These are phyloP conservation scores for Rhododendron williamsianum DNA, from an alignment of 148 eudicot genomes.

Conservation along the genomic window DNA sequence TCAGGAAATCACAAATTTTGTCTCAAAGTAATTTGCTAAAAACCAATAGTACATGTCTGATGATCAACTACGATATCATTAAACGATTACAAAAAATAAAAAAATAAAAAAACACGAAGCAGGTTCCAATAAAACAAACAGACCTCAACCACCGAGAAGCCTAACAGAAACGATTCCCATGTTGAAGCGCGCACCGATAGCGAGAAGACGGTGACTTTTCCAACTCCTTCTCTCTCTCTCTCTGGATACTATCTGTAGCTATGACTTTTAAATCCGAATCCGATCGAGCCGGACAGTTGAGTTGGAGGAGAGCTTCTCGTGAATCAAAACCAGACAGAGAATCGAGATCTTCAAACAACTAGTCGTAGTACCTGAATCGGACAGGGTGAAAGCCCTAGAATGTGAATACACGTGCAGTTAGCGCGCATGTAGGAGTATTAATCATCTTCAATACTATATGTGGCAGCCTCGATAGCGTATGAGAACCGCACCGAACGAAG, in stretches of 20 bases:
- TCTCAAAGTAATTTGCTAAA: neutral
- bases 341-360: slow-evolving; percentile 1
- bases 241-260: too few species aligned
- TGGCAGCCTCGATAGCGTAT: neutral
- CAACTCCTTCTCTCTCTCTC: neutral
- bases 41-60: neutral
- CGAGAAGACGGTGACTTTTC: neutral
- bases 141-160: neutral
- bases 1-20: neutral
- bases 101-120: neutral
- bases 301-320: neutral
- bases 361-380: neutral
- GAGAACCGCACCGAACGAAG: neutral
- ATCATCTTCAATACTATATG: neutral
- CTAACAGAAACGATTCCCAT: neutral
- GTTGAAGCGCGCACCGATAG: neutral
- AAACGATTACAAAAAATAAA: neutral
- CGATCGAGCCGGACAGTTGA: neutral
- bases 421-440: too few species aligned
- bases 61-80: neutral
- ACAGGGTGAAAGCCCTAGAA: slow-evolving; percentile 1
- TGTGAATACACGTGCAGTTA: neutral
- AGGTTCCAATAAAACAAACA: neutral
- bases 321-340: neutral
- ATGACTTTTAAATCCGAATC: neutral